phyloP scores from a whole-genome alignment of 2,329 filamentous ascomycete species.

The Aspergillus novofumigatus region DNA sequence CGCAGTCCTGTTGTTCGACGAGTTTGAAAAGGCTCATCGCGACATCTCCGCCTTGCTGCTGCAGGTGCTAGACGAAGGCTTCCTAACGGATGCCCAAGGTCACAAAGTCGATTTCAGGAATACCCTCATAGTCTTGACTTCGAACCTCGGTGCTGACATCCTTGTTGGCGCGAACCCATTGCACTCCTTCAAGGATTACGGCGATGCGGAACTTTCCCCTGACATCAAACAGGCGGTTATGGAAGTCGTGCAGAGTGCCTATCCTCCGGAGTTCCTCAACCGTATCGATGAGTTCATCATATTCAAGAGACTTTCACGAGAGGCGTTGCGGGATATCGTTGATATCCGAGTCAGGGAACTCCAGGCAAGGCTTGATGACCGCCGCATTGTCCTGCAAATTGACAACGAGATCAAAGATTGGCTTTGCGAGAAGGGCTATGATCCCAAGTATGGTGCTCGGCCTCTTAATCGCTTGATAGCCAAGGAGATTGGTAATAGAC shows the following conservation, averaged over 20 bases:
- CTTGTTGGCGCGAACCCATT: constrained; percentile 70
- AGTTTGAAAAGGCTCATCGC: constrained; percentile 95
- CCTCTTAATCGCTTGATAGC: constrained; percentile 88
- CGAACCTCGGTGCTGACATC: constrained; percentile 88
- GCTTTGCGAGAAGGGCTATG: constrained; percentile 86
- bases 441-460: constrained; percentile 84
- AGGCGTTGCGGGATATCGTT: constrained; percentile 83
- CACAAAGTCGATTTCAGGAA: constrained; percentile 97
- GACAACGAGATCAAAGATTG: constrained; percentile 70
- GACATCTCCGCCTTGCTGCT: constrained; percentile 90
- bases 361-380: constrained; percentile 76
- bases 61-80: constrained; percentile 93
- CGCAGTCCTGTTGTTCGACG: constrained; percentile 89
- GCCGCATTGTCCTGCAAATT: constrained; percentile 73
- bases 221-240: constrained; percentile 76
- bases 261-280: constrained; percentile 94
- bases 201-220: constrained; percentile 66
- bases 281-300: constrained; percentile 95
- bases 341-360: constrained; percentile 86
- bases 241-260: constrained; percentile 70
- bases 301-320: constrained; percentile 78
- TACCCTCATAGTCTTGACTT: constrained; percentile 93
- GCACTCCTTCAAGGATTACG: constrained; percentile 59
- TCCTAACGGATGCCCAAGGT: constrained; percentile 89
- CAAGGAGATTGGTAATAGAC: constrained; percentile 80